Evolutionary conservation across 768 basidiomycete species (phyloP), one percentile per base, ranked within the genome.

Genomic region (Tricholoma sp.): DNA sequence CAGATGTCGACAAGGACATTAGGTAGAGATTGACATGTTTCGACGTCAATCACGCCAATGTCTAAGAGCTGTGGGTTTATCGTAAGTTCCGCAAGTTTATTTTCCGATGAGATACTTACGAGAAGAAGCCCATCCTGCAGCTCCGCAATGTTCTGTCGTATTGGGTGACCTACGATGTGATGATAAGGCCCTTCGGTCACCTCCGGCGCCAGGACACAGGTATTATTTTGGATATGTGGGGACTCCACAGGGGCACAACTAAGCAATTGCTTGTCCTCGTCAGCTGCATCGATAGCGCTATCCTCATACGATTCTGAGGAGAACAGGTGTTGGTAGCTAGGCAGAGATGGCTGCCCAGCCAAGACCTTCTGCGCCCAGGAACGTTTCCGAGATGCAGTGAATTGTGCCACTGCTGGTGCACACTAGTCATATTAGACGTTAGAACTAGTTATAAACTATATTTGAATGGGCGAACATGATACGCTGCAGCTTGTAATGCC

Each of bases 1-100:
- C 81, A 83, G 43, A 83, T 78, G 57, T 83, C 81, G 3, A 83
- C 80, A n/a, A 83, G 72, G 32, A 80, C 79, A 54, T 83, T 79
- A 0, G 80, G 79, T 0, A 81, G 70, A 4, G 81, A 81, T 57
- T 76, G 67, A 67, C 81, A 83, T 14, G 81, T 82, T 59, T 83
- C 77, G 0, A 83, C 77, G 54, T 83, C 81, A 21, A 83, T 81
- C 0, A 83, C 81, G 9, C 81, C 81, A 21, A 83, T 81, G 56
- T 83, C 80, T 16, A 83, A 69, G 4, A 81, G 70, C 76, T 79
- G 43, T 9, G 29, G 22, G 16, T 50, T 0, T 12, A 31, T 10
- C 29, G 0, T n/a, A 6, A 3, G 24, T 41, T 34, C 21, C 9
- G 16, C 29, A 18, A 53, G n/a, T 4, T 4, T 29, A 24, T 1